These are phyloP conservation scores for Lactifluus echinatus DNA, from an alignment of 768 basidiomycete species.

Conservation along the genomic window DNA sequence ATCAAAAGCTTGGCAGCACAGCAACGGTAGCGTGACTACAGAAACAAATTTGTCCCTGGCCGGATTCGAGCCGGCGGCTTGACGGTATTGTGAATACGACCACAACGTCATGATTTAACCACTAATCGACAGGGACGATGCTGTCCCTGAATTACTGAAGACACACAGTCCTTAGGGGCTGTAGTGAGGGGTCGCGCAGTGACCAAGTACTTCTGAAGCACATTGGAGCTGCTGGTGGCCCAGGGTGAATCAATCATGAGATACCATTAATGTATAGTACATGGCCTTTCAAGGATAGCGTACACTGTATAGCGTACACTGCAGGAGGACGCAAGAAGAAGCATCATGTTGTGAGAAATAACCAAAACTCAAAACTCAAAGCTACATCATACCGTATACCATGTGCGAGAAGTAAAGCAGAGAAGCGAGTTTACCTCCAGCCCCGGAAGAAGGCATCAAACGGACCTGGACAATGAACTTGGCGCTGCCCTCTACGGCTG, in stretches of 20 bases:
- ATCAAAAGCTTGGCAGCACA: neutral
- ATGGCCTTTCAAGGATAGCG: neutral
- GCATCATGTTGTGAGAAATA: neutral
- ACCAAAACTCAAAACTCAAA: neutral
- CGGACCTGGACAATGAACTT: neutral
- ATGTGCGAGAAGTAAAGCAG: neutral
- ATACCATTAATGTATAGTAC: neutral
- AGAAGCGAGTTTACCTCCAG: neutral
- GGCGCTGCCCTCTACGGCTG: constrained; percentile 6
- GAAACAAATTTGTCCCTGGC: constrained; percentile 7
- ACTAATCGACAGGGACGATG: constrained; percentile 16
- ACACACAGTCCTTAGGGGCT: neutral
- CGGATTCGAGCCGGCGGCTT: constrained; percentile 19
- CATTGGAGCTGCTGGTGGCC: no score
- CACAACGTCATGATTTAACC: constrained; percentile 21
- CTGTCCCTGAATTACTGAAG: neutral
- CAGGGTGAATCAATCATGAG: neutral
- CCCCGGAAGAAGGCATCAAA: constrained; percentile 8
- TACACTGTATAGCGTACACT: no score
- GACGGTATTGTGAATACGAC: constrained; percentile 1
- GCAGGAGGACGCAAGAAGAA: no score
- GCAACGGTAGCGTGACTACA: no score
- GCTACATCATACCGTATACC: neutral
- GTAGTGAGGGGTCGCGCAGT: no score
- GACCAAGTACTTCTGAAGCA: no score